phyloP scores from a whole-genome alignment of 306 rosid species.

The Malus domestica region DNA sequence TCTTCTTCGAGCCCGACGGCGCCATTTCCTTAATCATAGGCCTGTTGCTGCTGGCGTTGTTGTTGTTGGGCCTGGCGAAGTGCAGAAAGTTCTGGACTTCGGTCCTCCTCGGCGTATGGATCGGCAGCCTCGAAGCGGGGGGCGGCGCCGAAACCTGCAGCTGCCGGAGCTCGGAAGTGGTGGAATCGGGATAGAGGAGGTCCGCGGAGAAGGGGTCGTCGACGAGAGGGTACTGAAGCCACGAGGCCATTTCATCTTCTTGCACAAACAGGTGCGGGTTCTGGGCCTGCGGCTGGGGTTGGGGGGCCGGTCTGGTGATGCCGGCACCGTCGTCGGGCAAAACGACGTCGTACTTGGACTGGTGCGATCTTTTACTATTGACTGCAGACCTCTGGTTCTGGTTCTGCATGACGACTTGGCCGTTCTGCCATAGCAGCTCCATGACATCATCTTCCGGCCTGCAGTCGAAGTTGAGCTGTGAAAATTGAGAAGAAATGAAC shows the following conservation, averaged over 20 bases:
- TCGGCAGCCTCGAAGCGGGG: constrained; percentile 30
- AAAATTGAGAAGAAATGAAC: not conserved
- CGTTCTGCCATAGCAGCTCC: constrained; percentile 79
- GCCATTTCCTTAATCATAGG: not conserved
- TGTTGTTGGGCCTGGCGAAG: constrained; percentile 22
- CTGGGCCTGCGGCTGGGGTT: not conserved
- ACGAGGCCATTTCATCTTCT: constrained; percentile 69
- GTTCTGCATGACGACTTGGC: constrained; percentile 51
- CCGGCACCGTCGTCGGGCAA: constrained; percentile 31
- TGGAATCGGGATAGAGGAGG: constrained; percentile 23
- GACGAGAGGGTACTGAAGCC: constrained; percentile 61
- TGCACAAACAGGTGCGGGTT: constrained; percentile 53
- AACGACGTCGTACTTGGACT: constrained; percentile 15
- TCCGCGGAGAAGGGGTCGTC: constrained; percentile 57
- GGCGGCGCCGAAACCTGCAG: not conserved
- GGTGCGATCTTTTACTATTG: constrained; percentile 15
- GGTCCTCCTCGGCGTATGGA: constrained; percentile 30
- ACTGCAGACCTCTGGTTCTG: constrained; percentile 39
- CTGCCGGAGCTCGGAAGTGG: constrained; percentile 26
- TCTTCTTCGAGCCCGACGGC: constrained; percentile 33
- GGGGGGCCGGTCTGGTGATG: constrained; percentile 8
- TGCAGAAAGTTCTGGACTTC: constrained; percentile 28
- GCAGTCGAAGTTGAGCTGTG: not conserved
- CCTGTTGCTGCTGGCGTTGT: not conserved
- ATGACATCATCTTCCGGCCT: constrained; percentile 58